phyloP scores from a whole-genome alignment of 2,329 filamentous ascomycete species.

The Fusarium sp. region DNA sequence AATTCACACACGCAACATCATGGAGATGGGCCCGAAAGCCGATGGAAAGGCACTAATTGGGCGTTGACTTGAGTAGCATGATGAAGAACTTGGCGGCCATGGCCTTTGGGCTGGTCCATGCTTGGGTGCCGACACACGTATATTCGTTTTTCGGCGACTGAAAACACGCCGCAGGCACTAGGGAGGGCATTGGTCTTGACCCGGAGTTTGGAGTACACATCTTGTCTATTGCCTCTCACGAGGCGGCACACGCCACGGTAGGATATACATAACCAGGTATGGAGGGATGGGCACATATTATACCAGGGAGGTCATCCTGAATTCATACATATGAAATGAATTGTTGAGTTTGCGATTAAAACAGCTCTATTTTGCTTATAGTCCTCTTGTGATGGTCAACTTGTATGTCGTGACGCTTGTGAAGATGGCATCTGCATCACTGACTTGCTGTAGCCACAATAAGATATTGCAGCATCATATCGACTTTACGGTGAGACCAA shows the following conservation, averaged over 20 bases:
- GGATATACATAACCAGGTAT: constrained; percentile 23
- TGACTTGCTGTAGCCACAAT: not conserved
- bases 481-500: constrained; percentile 13
- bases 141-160: constrained; percentile 20
- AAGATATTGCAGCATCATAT: not conserved
- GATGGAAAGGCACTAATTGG: constrained; percentile 31
- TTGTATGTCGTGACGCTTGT: not conserved
- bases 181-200: constrained; percentile 19
- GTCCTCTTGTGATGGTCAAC: not conserved
- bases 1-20: constrained; percentile 29
- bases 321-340: constrained; percentile 24
- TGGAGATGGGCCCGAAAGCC: constrained; percentile 7
- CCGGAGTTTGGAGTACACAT: constrained; percentile 35
- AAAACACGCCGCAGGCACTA: constrained; percentile 25
- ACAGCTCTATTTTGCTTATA: not conserved
- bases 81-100: not conserved
- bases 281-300: constrained; percentile 28
- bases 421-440: not conserved
- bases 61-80: constrained; percentile 15
- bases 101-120: not conserved
- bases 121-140: constrained; percentile 13
- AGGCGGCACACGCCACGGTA: constrained; percentile 23
- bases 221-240: constrained; percentile 22
- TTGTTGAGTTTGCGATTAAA: constrained; percentile 1
- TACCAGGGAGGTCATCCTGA: constrained; percentile 31